phyloP scores from a whole-genome alignment of 169 alveolate species.

The Blepharisma undulans region DNA sequence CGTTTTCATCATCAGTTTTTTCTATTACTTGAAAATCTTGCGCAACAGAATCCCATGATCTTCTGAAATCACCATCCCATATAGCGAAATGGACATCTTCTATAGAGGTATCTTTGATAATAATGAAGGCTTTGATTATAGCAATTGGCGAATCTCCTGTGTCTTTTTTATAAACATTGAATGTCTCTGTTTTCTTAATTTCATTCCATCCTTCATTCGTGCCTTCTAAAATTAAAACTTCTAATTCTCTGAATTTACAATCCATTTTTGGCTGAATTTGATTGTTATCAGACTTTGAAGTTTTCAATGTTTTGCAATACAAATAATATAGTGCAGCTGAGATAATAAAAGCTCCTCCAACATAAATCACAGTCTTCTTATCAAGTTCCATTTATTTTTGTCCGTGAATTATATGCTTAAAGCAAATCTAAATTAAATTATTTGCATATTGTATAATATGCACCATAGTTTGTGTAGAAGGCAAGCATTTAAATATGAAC shows the following conservation, averaged over 20 bases:
- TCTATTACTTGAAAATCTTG: slow-evolving; percentile 22
- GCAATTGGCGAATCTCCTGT: background rate
- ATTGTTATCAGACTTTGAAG: background rate
- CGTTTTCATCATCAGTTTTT: background rate
- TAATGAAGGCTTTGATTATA: slow-evolving; percentile 1
- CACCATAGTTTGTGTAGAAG: background rate
- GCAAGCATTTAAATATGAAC: background rate
- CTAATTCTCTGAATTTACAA: slow-evolving; percentile 8
- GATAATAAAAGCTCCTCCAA: background rate
- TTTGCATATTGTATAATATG: background rate
- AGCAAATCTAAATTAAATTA: background rate
- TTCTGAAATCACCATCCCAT: slow-evolving; percentile 1
- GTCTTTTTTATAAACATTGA: slow-evolving; percentile 5
- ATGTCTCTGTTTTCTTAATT: background rate
- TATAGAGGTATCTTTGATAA: background rate
- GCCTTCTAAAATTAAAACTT: background rate
- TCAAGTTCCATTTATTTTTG: background rate
- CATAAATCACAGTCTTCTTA: background rate
- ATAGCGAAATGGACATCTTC: slow-evolving; percentile 6
- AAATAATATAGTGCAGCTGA: background rate
- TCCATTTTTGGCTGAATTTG: background rate
- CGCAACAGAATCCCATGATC: slow-evolving; percentile 4
- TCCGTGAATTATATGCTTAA: background rate
- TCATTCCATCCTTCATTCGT: slow-evolving; percentile 10
- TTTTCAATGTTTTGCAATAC: background rate